phyloP scores from a whole-genome alignment of 352 stramenopile species.

The Blastocystis sp. region DNA sequence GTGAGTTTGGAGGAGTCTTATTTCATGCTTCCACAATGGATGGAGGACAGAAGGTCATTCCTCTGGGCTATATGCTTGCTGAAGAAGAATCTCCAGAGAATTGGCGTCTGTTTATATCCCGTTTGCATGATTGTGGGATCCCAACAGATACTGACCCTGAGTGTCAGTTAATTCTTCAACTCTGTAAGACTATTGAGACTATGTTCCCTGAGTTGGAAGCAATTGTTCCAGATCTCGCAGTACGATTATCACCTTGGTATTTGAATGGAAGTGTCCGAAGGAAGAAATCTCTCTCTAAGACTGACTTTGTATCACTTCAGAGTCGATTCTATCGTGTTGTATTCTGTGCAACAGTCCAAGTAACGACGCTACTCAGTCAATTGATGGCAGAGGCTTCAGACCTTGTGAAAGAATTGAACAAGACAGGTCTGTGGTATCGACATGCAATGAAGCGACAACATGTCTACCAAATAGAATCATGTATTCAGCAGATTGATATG shows the following conservation, averaged over 20 bases:
- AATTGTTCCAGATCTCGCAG: neutral
- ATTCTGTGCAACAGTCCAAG: neutral
- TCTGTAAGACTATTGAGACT: neutral
- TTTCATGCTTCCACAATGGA: conserved; percentile 40
- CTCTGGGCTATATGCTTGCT: conserved; percentile 34
- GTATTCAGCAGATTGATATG: neutral
- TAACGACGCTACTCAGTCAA: neutral
- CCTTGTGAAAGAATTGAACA: neutral
- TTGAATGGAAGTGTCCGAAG: neutral
- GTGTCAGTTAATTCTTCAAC: neutral
- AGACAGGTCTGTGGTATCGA: conserved; percentile 7
- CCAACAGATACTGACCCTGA: neutral
- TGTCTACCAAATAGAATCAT: neutral
- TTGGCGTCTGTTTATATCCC: conserved; percentile 14
- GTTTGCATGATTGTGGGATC: neutral
- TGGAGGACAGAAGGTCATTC: neutral
- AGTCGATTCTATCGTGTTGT: neutral
- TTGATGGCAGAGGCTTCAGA: neutral
- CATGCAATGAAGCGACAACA: neutral
- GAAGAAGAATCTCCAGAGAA: neutral
- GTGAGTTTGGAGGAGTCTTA: neutral
- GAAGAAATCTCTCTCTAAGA: neutral
- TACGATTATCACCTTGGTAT: neutral
- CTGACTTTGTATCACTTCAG: neutral
- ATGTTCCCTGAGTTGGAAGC: neutral